Evolutionary conservation across 2,329 filamentous ascomycete genomes (phyloP).

Genomic region (Neofusicoccum kwambonambiense): DNA sequence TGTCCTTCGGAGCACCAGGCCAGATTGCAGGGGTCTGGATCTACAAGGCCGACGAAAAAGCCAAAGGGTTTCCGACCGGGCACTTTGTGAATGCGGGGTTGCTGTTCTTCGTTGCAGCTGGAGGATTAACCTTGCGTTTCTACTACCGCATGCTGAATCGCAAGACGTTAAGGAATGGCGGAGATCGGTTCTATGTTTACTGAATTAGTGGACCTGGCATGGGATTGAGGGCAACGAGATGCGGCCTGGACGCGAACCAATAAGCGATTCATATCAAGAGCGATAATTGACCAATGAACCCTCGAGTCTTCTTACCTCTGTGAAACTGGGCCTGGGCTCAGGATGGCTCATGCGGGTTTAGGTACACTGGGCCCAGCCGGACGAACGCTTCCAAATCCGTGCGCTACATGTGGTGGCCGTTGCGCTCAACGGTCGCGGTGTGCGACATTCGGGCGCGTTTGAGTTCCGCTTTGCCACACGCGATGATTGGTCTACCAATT

Average conservation of each 20-base stretch:
- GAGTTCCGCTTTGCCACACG: neutral
- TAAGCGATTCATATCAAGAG: neutral
- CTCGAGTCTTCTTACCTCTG: neutral
- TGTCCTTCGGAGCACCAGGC: constrained; percentile 65
- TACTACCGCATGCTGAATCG: constrained; percentile 56
- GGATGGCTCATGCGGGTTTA: neutral
- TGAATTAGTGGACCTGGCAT: neutral
- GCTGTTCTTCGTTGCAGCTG: constrained; percentile 58
- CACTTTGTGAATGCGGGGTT: constrained; percentile 66
- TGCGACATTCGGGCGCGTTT: neutral
- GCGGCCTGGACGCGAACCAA: neutral
- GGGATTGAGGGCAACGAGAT: neutral
- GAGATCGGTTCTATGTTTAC: constrained; percentile 14
- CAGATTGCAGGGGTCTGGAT: constrained; percentile 75
- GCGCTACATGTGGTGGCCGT: neutral
- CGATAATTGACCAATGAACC: constrained; percentile 3
- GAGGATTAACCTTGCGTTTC: constrained; percentile 54
- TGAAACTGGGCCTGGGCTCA: neutral
- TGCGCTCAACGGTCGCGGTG: constrained; percentile 7
- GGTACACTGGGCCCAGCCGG: neutral
- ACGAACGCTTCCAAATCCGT: constrained; percentile 5
- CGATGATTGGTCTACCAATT: constrained; percentile 6
- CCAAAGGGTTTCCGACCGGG: constrained; percentile 65
- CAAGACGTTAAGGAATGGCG: constrained; percentile 16
- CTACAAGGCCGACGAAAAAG: constrained; percentile 63